Conservation (phyloP, 169 alveolate genomes). For the Plasmodium yoelii region DNA sequence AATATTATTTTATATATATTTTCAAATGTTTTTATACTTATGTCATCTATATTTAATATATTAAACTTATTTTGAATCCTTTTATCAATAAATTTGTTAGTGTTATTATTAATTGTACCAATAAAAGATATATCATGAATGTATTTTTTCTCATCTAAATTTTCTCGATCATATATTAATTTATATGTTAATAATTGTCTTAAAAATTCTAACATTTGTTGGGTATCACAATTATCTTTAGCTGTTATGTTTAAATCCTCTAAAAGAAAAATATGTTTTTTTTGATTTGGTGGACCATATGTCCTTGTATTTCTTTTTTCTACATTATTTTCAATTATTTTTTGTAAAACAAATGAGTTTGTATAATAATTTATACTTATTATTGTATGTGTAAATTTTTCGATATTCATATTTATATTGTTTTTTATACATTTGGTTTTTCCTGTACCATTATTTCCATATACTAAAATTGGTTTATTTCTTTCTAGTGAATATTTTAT, state of each 20-base stretch:
- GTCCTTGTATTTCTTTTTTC: constrained; percentile 93
- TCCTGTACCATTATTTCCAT: constrained; percentile 74
- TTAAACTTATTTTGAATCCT: constrained; percentile 95
- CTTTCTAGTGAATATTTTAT: constrained; percentile 53
- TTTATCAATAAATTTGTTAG: constrained; percentile 94
- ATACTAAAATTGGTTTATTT: constrained; percentile 57
- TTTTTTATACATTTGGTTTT: constrained; percentile 72
- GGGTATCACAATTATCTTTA: constrained; percentile 95
- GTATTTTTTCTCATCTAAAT: constrained; percentile 93
- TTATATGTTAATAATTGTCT: constrained; percentile 92
- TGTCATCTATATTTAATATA: constrained; percentile 89
- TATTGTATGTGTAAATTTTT: constrained; percentile 65
- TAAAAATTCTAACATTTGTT: constrained; percentile 92
- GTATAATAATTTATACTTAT: constrained; percentile 71
- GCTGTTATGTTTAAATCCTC: constrained; percentile 97
- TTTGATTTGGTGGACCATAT: constrained; percentile 95
- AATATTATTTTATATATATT: constrained; percentile 90
- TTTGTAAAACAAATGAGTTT: constrained; percentile 86
- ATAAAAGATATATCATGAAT: constrained; percentile 94
- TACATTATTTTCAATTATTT: constrained; percentile 87
- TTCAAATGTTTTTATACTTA: constrained; percentile 89
- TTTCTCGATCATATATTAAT: constrained; percentile 91
- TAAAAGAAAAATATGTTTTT: constrained; percentile 92
- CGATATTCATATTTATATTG: constrained; percentile 74
- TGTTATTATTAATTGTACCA: constrained; percentile 95